Evolutionary conservation across 345 rosid genomes (phyloP).

Genomic region (Eucalyptus pauciflora): DNA sequence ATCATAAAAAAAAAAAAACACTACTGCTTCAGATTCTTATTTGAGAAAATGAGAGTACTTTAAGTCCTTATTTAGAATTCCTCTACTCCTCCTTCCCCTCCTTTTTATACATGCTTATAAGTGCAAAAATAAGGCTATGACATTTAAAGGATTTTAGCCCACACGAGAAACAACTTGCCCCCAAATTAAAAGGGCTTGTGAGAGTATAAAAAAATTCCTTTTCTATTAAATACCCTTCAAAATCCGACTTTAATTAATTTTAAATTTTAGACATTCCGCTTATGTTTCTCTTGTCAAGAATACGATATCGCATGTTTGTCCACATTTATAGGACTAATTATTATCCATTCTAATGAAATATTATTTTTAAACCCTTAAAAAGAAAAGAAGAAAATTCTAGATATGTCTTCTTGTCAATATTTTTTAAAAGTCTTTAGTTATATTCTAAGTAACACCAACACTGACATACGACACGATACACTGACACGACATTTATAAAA

Average conservation of each 20-base stretch:
- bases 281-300: background rate
- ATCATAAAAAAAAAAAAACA: too few relatives aligned
- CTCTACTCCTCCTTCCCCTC: too few relatives aligned
- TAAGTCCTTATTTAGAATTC: too few relatives aligned
- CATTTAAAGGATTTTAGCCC: background rate
- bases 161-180: background rate
- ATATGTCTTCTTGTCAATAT: background rate
- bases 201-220: background rate
- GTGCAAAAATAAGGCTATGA: background rate
- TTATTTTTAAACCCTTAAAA: background rate
- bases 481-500: too few relatives aligned
- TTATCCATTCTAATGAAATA: background rate
- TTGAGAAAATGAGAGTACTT: fast-evolving
- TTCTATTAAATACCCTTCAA: background rate
- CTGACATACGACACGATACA: too few relatives aligned
- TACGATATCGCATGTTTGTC: background rate
- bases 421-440: background rate
- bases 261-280: background rate
- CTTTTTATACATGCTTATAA: background rate
- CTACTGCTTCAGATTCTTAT: too few relatives aligned
- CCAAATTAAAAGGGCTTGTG: background rate
- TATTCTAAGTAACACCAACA: background rate
- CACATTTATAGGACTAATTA: background rate
- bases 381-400: background rate
- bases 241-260: background rate